Evolutionary conservation across 2,329 filamentous ascomycete genomes (phyloP), one percentile per base, ranked within the genome.

Genomic region (Fusarium transvaalense): DNA sequence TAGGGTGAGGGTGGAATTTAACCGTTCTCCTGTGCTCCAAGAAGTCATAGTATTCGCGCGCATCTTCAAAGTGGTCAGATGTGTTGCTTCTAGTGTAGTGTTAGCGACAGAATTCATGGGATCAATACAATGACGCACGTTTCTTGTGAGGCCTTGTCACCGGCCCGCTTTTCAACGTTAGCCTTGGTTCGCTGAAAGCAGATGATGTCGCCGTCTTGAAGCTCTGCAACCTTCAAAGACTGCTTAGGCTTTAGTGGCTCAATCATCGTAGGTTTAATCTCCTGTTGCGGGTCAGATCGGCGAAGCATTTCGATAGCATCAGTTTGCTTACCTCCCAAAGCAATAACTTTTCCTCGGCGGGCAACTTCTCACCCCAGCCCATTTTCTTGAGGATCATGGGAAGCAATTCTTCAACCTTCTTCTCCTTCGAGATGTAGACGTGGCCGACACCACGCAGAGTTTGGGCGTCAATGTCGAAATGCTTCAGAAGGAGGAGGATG

Each of bases 241-340:
- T 93, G 89, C 81, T 97, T 98, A 0, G 91, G 87, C 80, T 97
- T 98, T 83, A 99, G 91, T 9, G 88, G 86, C 76, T 99, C 97
- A 71, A 99, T 97, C 94, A 98, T 98, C 63, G 89, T 92, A 52
- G 94, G 94, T 81, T 98, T 99, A 81, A 99, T 98, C 82, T 99
- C 96, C 85, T 88, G 34, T 43, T 27, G 51, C 37, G 21, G 35
- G 37, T 70, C 71, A 63, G 58, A 31, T 45, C 47, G 10, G 25
- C 14, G n/a, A 6, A 13, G 2, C 15, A 17, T 32, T 51, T 12
- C n/a, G 21, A 37, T 46, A 27, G 6, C 6, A 10, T 13, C 21
- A 2, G 15, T 35, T 21, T 47, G 68, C 81, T 66, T 80, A 88
- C 86, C 81, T 99, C 96, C 82, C 90, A 98, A 23, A 99, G 86